Evolutionary conservation across 2,329 filamentous ascomycete species (phyloP), one percentile per base, ranked within the genome.

Genomic region (Arthrobotrys megalospora): DNA sequence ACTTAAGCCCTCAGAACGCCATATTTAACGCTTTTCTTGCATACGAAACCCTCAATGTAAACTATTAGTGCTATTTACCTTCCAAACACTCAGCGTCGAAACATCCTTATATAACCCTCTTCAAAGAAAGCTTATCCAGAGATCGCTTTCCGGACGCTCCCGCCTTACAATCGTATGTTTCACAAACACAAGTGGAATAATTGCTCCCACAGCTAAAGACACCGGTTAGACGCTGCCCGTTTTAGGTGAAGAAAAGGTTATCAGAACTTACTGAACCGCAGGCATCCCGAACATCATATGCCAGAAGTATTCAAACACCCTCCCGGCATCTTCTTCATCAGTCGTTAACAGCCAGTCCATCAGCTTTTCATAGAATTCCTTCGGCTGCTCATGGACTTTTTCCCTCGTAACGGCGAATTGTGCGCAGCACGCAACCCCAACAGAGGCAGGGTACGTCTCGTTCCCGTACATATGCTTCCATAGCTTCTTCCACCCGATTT

Each of bases 251-350:
- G n/a, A n/a, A n/a, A n/a, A n/a, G n/a, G n/a, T n/a, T n/a, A n/a
- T n/a, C n/a, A n/a, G n/a, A n/a, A 60, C 75, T 67, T 78, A 78
- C 75, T 67, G 75, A 14, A 68, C 75, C 8, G 65, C 7, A 1
- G 67, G 62, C 75, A 78, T 78, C 16, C 75, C 75, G 73, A 85
- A 88, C 83, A 87, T 85, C 83, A 89, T 86, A 82, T 91, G 90
- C 90, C 90, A 92, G 16, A 90, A 83, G 80, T 90, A 91, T 82
- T 91, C 90, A 82, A 91, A 87, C 1, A 91, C 86, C 21, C 90
- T 85, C 1, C 90, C 90, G 32, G 87, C 89, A 28, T 87, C 83
- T 16, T 86, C 86, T 81, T 91, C 89, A 4, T 85, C 85, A 63
- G 89, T 82, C 3, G 86, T 83, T 1, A 89, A 89, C 47, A 91